These are phyloP conservation scores for Schwanniomyces vanrijiae DNA, from an alignment of 805 yeast genomes.

Conservation along the genomic window DNA sequence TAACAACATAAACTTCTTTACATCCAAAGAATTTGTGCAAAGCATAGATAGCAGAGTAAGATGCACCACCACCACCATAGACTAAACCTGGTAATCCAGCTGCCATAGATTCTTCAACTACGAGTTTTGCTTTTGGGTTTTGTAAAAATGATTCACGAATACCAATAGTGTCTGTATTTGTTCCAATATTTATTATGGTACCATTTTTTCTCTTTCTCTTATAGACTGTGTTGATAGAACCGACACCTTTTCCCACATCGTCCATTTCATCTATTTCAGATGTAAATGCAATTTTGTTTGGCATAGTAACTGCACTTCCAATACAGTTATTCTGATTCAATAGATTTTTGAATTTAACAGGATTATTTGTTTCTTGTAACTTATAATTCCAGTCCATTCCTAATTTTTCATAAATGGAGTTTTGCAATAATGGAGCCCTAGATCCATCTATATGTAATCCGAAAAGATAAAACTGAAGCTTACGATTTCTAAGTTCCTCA, in stretches of 20 bases:
- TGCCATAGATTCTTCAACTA: conserved; percentile 4
- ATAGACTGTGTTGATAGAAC: conserved; percentile 34
- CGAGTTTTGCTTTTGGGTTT: conserved; percentile 3
- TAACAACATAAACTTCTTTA: conserved; percentile 25
- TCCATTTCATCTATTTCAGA: conserved; percentile 27
- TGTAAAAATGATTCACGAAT: conserved; percentile 26
- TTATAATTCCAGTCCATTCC: conserved; percentile 25
- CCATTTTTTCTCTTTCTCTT: conserved; percentile 14
- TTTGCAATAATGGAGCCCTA: conserved; percentile 27
- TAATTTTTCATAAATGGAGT: conserved; percentile 20
- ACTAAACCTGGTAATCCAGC: conserved; percentile 25
- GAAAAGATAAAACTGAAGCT: conserved; percentile 12
- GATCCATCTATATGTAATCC: conserved; percentile 25
- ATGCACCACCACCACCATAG: conserved; percentile 38
- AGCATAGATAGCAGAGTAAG: conserved; percentile 32
- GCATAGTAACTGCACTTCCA: conserved; percentile 35
- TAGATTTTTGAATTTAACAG: conserved; percentile 14
- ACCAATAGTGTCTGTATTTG: conserved; percentile 35
- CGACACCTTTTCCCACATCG: conserved; percentile 28
- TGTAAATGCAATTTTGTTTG: conserved; percentile 27
- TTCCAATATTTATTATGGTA: conserved; percentile 21
- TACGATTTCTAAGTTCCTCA: conserved; percentile 6
- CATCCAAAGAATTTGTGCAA: conserved; percentile 25
- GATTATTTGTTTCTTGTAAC: conserved; percentile 21
- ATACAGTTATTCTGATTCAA: conserved; percentile 11